Conservation (phyloP, 345 rosid species). For the Eucalyptus polybractea region DNA sequence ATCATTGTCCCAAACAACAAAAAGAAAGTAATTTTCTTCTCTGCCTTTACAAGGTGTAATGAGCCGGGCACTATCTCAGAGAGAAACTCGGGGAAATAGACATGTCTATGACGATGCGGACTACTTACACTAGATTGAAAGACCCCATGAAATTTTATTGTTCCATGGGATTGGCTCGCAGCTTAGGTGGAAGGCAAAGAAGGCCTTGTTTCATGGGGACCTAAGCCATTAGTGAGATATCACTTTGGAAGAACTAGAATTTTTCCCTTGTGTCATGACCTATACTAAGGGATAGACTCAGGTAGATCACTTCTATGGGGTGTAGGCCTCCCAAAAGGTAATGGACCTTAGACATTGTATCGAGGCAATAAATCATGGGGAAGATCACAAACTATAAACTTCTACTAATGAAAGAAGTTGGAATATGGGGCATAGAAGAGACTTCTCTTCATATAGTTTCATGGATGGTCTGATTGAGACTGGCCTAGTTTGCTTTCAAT, state of each 20-base stretch:
- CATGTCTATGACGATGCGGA: too few species aligned
- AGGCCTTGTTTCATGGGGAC: too few species aligned
- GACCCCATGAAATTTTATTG: too few species aligned
- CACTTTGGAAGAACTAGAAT: too few species aligned
- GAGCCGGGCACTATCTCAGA: too few species aligned
- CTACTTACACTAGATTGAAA: accelerated
- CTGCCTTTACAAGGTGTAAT: too few species aligned
- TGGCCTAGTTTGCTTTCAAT: not conserved
- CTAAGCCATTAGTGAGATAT: too few species aligned
- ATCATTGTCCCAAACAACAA: not conserved
- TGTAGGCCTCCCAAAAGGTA: not conserved
- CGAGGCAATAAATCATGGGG: not conserved
- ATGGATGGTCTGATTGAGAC: not conserved
- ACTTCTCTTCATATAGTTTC: not conserved
- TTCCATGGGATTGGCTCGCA: too few species aligned
- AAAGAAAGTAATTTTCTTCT: too few species aligned
- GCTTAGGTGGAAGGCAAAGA: too few species aligned
- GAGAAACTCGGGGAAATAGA: too few species aligned
- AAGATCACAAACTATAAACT: not conserved
- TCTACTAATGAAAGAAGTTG: not conserved
- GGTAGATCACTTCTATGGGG: accelerated
- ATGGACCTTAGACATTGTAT: not conserved
- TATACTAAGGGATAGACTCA: not conserved
- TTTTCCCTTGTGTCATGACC: not conserved
- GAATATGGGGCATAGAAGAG: not conserved